phyloP scores from a whole-genome alignment of 2,329 filamentous ascomycete genomes.

The Proliferodiscus dingleyae region DNA sequence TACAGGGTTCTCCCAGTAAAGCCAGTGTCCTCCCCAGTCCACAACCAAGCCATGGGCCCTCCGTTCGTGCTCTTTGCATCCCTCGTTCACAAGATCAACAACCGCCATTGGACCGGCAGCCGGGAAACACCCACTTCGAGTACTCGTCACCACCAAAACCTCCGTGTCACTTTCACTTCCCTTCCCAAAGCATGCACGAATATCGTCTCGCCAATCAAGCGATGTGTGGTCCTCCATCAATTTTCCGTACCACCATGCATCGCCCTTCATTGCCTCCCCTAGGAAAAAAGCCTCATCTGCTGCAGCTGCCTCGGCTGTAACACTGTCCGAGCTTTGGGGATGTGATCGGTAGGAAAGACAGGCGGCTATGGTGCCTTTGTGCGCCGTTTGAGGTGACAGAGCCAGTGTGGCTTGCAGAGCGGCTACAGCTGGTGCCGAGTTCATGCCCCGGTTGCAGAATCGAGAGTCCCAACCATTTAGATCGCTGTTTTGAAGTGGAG shows the following conservation, averaged over 20 bases:
- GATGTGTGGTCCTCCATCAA: constrained; percentile 32
- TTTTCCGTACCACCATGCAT: constrained; percentile 27
- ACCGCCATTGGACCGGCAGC: constrained; percentile 27
- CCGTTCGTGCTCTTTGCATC: neutral
- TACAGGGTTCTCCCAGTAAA: constrained; percentile 30
- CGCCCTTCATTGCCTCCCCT: constrained; percentile 25
- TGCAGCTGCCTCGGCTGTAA: constrained; percentile 1
- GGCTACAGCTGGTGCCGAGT: constrained; percentile 23
- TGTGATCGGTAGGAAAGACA: constrained; percentile 28
- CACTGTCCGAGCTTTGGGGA: constrained; percentile 15
- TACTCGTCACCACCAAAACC: constrained; percentile 29
- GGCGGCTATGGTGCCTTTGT: constrained; percentile 27
- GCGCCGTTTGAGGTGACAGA: constrained; percentile 20
- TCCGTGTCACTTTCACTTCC: constrained; percentile 18
- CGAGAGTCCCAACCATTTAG: constrained; percentile 25
- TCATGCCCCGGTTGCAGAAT: constrained; percentile 30
- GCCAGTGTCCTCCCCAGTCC: constrained; percentile 32
- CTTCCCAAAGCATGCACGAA: constrained; percentile 21
- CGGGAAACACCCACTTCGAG: constrained; percentile 31
- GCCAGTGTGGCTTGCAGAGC: constrained; percentile 25
- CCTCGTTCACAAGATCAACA: constrained; percentile 26
- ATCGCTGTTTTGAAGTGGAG: constrained; percentile 28
- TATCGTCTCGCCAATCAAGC: constrained; percentile 28
- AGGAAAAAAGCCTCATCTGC: constrained; percentile 29
- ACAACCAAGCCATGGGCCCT: constrained; percentile 25